A percentile compares a stretch with the other conserved stretches of the same genome.
Conservation (phyloP, 306 rosid genomes). For the Ammopiptanthus mongolicus region DNA sequence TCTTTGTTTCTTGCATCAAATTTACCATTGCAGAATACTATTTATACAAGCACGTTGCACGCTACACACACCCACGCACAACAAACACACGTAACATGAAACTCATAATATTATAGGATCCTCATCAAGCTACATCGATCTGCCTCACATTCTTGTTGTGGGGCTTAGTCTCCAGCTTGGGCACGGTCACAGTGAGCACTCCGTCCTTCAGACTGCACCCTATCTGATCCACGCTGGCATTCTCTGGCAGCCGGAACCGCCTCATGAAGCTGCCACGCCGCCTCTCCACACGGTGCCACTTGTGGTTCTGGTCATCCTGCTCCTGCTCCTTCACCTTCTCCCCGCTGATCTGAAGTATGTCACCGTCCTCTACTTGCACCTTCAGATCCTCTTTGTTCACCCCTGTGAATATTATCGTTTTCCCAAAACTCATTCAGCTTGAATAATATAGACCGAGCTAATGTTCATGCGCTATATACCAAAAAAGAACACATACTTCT, state of each 20-base stretch:
- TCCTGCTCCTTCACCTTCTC: slow-evolving; percentile 32
- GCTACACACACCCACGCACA: too few relatives aligned
- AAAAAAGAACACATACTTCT: too few relatives aligned
- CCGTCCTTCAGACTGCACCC: slow-evolving; percentile 22
- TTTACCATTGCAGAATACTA: too few relatives aligned
- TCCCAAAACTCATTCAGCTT: slow-evolving; percentile 10
- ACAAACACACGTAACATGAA: not conserved
- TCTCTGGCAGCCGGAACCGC: slow-evolving; percentile 30
- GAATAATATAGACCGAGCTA: slow-evolving; percentile 13
- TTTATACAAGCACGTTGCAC: too few relatives aligned
- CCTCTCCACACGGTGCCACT: slow-evolving; percentile 36
- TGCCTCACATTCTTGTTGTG: slow-evolving; percentile 12
- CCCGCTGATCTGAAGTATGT: slow-evolving; percentile 36
- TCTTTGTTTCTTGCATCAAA: too few relatives aligned
- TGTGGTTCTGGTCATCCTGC: slow-evolving; percentile 10
- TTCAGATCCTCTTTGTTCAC: slow-evolving; percentile 38
- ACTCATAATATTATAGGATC: not conserved
- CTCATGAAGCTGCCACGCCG: slow-evolving; percentile 22
- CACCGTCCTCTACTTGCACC: slow-evolving; percentile 34
- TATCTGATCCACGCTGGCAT: slow-evolving; percentile 10
- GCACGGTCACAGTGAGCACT: slow-evolving; percentile 20
- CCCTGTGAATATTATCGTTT: not conserved
- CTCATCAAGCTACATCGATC: slow-evolving; percentile 19
- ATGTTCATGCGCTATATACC: too few relatives aligned
- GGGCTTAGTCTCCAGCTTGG: slow-evolving; percentile 9